Conservation (phyloP, 352 stramenopile genomes). For the Pilasporangium apinafurcum region DNA sequence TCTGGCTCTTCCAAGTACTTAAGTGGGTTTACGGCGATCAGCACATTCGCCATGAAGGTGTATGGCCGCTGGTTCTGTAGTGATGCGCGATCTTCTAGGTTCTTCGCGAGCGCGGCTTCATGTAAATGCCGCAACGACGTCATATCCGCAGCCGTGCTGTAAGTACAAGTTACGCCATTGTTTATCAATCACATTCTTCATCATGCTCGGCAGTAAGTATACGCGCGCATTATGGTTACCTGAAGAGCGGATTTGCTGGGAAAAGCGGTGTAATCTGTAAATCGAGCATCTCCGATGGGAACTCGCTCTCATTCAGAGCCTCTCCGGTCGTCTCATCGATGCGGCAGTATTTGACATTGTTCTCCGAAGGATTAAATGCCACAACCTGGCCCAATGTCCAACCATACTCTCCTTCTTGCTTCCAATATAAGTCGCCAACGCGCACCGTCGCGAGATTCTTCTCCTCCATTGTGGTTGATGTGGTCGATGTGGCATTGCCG, state of each 20-base stretch:
- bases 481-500: not conserved
- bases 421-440: constrained; percentile 81
- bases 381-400: constrained; percentile 69
- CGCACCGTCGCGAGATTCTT: constrained; percentile 15
- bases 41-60: constrained; percentile 85
- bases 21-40: constrained; percentile 83
- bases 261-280: constrained; percentile 43
- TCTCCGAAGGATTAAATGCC: constrained; percentile 27
- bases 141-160: constrained; percentile 69
- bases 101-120: constrained; percentile 83
- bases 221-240: too few relatives aligned
- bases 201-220: too few relatives aligned
- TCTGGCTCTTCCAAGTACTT: constrained; percentile 65
- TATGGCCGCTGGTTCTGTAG: constrained; percentile 74
- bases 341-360: constrained; percentile 25
- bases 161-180: not conserved
- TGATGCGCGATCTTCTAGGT: constrained; percentile 76
- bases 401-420: constrained; percentile 48
- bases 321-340: constrained; percentile 70
- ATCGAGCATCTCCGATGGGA: constrained; percentile 27
- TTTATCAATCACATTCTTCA: too few relatives aligned
- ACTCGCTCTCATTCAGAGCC: constrained; percentile 10
- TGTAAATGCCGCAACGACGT: constrained; percentile 79
- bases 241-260: constrained; percentile 68
- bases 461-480: not conserved